Evolutionary conservation across 257 asterid genomes (phyloP).

Genomic region (Anisodus acutangulus): DNA sequence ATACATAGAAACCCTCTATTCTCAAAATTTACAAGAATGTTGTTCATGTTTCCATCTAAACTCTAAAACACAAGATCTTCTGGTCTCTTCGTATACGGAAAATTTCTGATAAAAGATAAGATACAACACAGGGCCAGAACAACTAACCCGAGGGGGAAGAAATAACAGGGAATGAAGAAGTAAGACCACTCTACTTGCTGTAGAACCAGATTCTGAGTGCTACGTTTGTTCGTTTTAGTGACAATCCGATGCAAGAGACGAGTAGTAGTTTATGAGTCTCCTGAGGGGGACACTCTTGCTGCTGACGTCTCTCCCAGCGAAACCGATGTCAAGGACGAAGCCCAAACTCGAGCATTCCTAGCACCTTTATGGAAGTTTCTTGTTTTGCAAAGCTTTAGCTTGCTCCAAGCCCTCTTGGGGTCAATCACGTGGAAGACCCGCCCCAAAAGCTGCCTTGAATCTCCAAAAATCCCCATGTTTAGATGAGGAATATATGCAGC

Average conservation of each 20-base stretch:
- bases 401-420: constrained; percentile 64
- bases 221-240: constrained; percentile 21
- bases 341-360: constrained; percentile 79
- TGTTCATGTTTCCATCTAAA: constrained; percentile 29
- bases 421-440: constrained; percentile 62
- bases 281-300: constrained; percentile 49
- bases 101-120: constrained; percentile 14
- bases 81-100: constrained; percentile 11
- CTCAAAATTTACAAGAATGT: constrained; percentile 25
- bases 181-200: constrained; percentile 19
- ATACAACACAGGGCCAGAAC: constrained; percentile 15
- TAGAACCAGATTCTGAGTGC: constrained; percentile 25
- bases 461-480: constrained; percentile 65
- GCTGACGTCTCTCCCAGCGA: constrained; percentile 65
- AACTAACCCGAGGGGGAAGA: constrained; percentile 7
- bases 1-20: constrained; percentile 17
- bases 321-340: constrained; percentile 75
- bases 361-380: constrained; percentile 73
- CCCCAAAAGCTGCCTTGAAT: constrained; percentile 61
- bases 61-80: constrained; percentile 1
- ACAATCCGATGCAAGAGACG: constrained; percentile 25
- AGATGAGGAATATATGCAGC: constrained; percentile 57
- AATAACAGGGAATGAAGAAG: not conserved
- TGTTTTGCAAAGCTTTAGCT: constrained; percentile 59
- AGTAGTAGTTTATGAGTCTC: constrained; percentile 35